Base-by-base conservation (phyloP, 129 eudicot species). In the Escallonia herrerae region DNA sequence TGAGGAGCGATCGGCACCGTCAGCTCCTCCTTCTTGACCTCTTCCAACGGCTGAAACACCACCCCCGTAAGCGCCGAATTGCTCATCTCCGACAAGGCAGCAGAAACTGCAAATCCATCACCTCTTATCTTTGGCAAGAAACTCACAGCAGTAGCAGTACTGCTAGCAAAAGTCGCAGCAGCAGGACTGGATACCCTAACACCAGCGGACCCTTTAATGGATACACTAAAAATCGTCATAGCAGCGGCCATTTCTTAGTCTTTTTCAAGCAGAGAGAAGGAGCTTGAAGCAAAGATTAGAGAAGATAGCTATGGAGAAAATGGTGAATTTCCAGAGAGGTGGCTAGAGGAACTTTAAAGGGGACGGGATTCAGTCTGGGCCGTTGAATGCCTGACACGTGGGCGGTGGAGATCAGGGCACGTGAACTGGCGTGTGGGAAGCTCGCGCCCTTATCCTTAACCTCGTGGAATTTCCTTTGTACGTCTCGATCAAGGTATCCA, bases 21-120 rank as follows among this genome's bases (percentile, higher is more conserved):
- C 64, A 87, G 68, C n/a, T 78, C 87, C n/a, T 85, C 91, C 52
- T 64, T 83, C 79, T 83, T 81, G 7, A 87, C 91, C 81, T 87
- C 97, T 54, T 90, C 97, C 58, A 90, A 87, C 9, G 97, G 95
- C 74, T 82, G 82, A 57, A 90, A 90, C 74, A 80, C 65, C 46
- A 90, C 72, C 2, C 97, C 97, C 1, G 72, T 81, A 15, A 76
- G 67, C 48, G 83, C 4, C 74, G 59, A 60, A 62, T 14, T 58
- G 37, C 39, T 63, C 13, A 40, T 70, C 15, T 71, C 95, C 44
- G 55, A 52, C 8, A 80, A 65, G 44, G 78, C 82, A 64, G 78
- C 82, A 64, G 77, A 77, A 39, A 73, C 75, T 9, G 43, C 75
- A n/a, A 46, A 46, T 14, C 73, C 79, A 44, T 33, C n/a, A 48